Conservation (phyloP, 108 stramenopile species). For the Cyclotella cryptica region DNA sequence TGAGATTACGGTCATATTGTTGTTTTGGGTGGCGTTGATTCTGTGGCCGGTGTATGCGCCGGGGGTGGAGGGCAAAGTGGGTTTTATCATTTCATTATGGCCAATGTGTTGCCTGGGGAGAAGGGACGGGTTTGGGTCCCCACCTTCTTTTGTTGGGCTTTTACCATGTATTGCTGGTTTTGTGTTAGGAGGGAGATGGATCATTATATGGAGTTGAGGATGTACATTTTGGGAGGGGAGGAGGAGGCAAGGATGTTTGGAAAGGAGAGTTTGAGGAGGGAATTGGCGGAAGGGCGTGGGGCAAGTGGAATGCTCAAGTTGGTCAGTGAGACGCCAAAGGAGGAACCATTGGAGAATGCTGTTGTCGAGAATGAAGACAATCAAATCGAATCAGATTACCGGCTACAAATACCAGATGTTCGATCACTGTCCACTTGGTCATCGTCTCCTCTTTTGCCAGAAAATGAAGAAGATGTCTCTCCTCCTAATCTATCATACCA, state of each 20-base stretch:
- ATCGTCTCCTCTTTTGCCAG: constrained; percentile 37
- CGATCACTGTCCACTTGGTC: constrained; percentile 7
- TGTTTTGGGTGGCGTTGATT: constrained; percentile 81
- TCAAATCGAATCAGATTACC: too few species aligned
- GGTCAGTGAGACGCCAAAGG: constrained; percentile 7
- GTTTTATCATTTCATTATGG: constrained; percentile 87
- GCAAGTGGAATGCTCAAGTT: constrained; percentile 20
- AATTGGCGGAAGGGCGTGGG: neutral
- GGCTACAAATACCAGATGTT: neutral
- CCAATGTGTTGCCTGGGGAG: constrained; percentile 68
- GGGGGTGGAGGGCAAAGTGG: constrained; percentile 71
- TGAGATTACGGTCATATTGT: constrained; percentile 75
- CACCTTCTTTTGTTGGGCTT: constrained; percentile 84
- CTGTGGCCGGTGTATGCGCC: constrained; percentile 78
- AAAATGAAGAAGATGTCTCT: constrained; percentile 45
- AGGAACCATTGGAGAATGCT: neutral
- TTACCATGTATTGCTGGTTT: constrained; percentile 82
- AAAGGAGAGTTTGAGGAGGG: neutral
- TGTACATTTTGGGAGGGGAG: constrained; percentile 67
- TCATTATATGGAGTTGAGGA: constrained; percentile 88
- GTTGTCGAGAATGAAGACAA: neutral
- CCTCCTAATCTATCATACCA: neutral
- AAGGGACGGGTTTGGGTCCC: constrained; percentile 87
- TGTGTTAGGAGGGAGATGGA: constrained; percentile 85
- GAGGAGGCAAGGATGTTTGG: constrained; percentile 42